Percentiles rank a stretch among this genome's conserved stretches.
Evolutionary conservation across 768 basidiomycete genomes (phyloP).

Genomic region (Lanmaoa rubissima): DNA sequence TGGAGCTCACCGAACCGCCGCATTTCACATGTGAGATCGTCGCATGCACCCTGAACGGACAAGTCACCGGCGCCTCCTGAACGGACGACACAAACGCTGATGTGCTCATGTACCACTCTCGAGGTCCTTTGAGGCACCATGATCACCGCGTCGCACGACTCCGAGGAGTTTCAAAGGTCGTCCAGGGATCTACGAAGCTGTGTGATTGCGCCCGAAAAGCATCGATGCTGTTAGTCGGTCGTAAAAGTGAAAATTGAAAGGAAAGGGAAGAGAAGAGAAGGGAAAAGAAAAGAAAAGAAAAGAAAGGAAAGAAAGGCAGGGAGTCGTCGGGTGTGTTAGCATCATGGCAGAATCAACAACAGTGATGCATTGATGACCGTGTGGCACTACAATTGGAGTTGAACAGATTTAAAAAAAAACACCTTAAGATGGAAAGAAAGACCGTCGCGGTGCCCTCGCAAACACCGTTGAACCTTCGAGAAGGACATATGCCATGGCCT

Average conservation of each 20-base stretch:
- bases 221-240: not conserved
- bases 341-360: not conserved
- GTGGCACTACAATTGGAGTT: not conserved
- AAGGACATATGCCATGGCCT: not conserved
- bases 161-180: slow-evolving; percentile 21
- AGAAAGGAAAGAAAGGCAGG: not conserved
- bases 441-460: not conserved
- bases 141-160: not conserved
- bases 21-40: not conserved
- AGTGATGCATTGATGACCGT: not conserved
- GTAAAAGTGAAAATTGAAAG: not conserved
- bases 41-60: not conserved
- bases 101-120: not conserved
- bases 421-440: not conserved
- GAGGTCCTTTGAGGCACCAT: slow-evolving; percentile 1
- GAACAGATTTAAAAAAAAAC: not conserved
- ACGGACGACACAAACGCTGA: not conserved
- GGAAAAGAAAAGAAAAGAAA: too few species aligned
- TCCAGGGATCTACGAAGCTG: not conserved
- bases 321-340: not conserved
- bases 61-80: slow-evolving; percentile 2
- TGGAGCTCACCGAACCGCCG: not conserved
- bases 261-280: too few species aligned
- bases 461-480: not conserved
- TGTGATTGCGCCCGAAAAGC: not conserved